Base-by-base conservation (phyloP, 1,284 basidiomycete species). In the Rhizoctonia solani region DNA sequence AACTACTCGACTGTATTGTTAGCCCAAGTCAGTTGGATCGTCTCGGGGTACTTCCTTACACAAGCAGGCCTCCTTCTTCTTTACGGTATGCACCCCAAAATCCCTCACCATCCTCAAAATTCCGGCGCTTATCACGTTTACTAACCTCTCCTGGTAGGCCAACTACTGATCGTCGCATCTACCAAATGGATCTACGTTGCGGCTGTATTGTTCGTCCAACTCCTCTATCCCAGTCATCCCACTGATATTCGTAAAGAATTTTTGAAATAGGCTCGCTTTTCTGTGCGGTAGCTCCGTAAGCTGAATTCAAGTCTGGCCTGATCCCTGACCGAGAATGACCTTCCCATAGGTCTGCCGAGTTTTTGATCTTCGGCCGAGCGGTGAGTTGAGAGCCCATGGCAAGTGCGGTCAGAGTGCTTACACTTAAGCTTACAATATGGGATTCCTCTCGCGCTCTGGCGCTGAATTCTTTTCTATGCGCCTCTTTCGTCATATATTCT, bases 321-420 rank as follows among this genome's bases (percentile, higher is more conserved):
- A 16, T 65, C 21, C 56, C 14, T 9, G 23, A 27, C 19, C 13
- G 3, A 9, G 32, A 21, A 42, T 14, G 13, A 49, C 54, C 30
- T 44, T 54, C 27, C 53, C 14, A 47, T 55, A 42, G 68, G 32
- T 61, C 47, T 59, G 52, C 46, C 32, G 54, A 68, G 19, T 70
- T 80, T 39, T 72, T 84, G 52, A 83, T 85, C 70, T 77, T 83
- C 50, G 81, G 80, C 0, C 76, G 83, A 46, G 81, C 81, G 0
- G 73, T 84, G 32, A 59, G 56, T 59, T 27, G 30, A 34, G n/a
- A n/a, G n/a, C n/a, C n/a, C n/a, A n/a, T n/a, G n/a, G n/a, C n/a
- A n/a, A n/a, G n/a, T n/a, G n/a, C n/a, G n/a, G n/a, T n/a, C n/a
- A n/a, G n/a, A n/a, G n/a, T n/a, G n/a, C n/a, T n/a, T n/a, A n/a